Evolutionary conservation across 805 yeast species (phyloP), one percentile per base, ranked within the genome.

Genomic region (Lipomyces anomalus): DNA sequence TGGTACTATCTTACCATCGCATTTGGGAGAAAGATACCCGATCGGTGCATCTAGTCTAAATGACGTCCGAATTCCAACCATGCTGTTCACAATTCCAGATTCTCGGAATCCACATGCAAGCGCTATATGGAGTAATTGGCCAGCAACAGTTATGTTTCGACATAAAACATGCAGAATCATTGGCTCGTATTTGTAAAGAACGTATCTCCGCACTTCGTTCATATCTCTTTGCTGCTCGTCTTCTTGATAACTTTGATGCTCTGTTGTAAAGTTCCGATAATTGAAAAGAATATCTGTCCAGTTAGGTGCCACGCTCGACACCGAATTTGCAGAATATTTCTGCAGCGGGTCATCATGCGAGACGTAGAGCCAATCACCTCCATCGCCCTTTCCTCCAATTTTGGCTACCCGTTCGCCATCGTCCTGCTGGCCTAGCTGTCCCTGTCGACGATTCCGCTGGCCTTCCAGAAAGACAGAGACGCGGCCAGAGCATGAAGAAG

Each of bases 41-140:
- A 86, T 75, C 0, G 95, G 95, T 0, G 80, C 70, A 60, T 87
- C 95, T 21, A 87, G 62, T 50, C 77, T 76, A 46, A 87, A 79
- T 3, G 86, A 79, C 35, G 78, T 82, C 52, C 95, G 69, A 17
- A 87, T 65, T 0, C 88, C 95, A 4, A 87, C 94, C 9, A 82
- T 70, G 55, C 78, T 76, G 57, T 86, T 84, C 5, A 94, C 94
- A 38, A 87, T 84, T 0, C 95, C 95, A 24, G 85, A 74, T 62
- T 87, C 95, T 57, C 95, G 71, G 58, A 82, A 87, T 2, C 95
- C 95, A 65, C 92, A 82, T 1, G 75, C 73, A 85, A 86, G 81
- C 0, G 95, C 95, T 0, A 75, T 65, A 30, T 79, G 75, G 52
- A 80, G 84, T 7, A 87, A 62, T 33, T 64, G 65, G n/a, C 73